A percentile compares a stretch with the other conserved stretches of the same genome.
Evolutionary conservation across 139 green algal genomes (phyloP).

Genomic region (Tetraselmis chui): DNA sequence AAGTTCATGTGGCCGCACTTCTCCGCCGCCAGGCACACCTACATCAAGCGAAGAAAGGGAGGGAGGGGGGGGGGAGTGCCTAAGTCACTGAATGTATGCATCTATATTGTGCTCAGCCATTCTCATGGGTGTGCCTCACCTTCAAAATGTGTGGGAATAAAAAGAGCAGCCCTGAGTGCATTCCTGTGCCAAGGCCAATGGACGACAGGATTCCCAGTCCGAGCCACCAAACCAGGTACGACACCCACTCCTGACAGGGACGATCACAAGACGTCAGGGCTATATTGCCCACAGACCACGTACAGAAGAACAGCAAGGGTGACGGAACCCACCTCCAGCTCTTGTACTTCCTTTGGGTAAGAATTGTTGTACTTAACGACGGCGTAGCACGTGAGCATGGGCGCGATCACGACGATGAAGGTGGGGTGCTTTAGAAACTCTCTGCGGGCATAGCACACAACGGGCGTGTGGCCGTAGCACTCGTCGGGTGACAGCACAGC

Average conservation of each 20-base stretch:
- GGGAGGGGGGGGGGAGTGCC: too few species aligned
- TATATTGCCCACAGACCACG: too few species aligned
- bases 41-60: too few species aligned
- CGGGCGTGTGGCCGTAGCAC: too few species aligned
- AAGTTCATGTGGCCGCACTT: slow-evolving; percentile 72
- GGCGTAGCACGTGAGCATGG: not conserved
- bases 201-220: slow-evolving; percentile 82
- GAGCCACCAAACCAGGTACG: slow-evolving; percentile 78
- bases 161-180: slow-evolving; percentile 91
- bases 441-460: not conserved
- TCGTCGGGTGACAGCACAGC: too few species aligned
- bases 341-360: not conserved
- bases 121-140: too few species aligned
- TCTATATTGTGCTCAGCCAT: too few species aligned
- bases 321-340: too few species aligned
- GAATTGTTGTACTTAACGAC: not conserved
- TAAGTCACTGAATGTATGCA: too few species aligned
- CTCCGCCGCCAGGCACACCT: slow-evolving; percentile 81
- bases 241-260: slow-evolving; percentile 33
- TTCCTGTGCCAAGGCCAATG: slow-evolving; percentile 83
- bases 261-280: too few species aligned
- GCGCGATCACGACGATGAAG: not conserved
- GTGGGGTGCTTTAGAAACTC: not conserved
- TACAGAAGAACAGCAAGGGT: too few species aligned
- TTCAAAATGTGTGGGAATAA: slow-evolving; percentile 93